Conservation (phyloP, 345 rosid genomes). For the Bretschneidera sinensis region DNA sequence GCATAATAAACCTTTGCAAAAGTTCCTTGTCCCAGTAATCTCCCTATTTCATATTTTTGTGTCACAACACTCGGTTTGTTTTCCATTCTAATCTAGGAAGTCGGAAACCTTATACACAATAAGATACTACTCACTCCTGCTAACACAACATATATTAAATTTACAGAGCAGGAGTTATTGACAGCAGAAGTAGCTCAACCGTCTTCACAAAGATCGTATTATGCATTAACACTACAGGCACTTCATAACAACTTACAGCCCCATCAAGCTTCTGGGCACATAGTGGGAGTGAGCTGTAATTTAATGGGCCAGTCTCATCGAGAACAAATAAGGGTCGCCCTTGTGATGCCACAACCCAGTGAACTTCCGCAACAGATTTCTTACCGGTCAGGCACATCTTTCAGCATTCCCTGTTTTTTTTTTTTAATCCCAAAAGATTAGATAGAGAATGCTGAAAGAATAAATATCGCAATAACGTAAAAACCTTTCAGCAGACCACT, state of each 20-base stretch:
- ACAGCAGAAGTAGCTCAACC: constrained; percentile 24
- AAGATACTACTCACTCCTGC: constrained; percentile 16
- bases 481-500: neutral
- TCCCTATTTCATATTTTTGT: constrained; percentile 61
- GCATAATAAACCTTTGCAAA: constrained; percentile 80
- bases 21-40: constrained; percentile 77
- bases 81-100: constrained; percentile 59
- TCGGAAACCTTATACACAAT: constrained; percentile 10
- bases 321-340: constrained; percentile 11
- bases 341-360: constrained; percentile 19
- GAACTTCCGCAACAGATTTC: constrained; percentile 23
- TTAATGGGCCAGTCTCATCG: constrained; percentile 19
- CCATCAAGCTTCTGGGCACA: constrained; percentile 9
- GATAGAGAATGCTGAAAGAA: constrained; percentile 8
- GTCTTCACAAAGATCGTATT: constrained; percentile 31
- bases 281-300: neutral
- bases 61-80: constrained; percentile 67
- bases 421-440: constrained; percentile 3
- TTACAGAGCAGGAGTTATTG: constrained; percentile 10
- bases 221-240: constrained; percentile 15
- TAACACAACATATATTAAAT: constrained; percentile 10
- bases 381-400: constrained; percentile 29
- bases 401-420: constrained; percentile 43
- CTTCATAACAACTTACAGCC: neutral
- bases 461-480: neutral